Evolutionary conservation across 257 asterid genomes (phyloP), one percentile per base, ranked within the genome.

Genomic region (Penstemon newberryi): DNA sequence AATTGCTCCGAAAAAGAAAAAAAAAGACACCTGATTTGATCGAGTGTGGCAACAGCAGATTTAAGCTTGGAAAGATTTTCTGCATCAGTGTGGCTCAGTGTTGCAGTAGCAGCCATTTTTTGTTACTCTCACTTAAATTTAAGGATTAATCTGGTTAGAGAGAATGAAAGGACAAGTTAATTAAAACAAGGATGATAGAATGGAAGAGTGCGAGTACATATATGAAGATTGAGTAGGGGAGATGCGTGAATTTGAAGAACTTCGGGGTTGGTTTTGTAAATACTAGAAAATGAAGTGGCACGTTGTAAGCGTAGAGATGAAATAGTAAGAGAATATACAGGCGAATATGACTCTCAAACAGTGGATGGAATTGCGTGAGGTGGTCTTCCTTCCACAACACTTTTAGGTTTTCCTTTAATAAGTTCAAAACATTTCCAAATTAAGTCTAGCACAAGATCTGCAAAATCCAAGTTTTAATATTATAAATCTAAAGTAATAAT

Each of bases 51-150:
- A 39, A 83, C 85, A 12, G 91, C 83, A 15, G 93, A 81, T 75
- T 86, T 83, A 66, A 92, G 95, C 65, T 79, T 79, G 45, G 80
- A 19, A 70, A 92, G 80, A 83, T 86, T 90, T 71, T 88, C 84
- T 12, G 93, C 72, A 77, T 87, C 94, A 11, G 86, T 75, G 4
- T 81, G 60, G 69, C 75, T 85, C 46, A 89, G 55, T 6, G 81
- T 60, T 55, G 75, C 77, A 4, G 87, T 60, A 40, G 89, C 83
- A 84, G 80, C 66, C 70, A 80, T 73, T 13, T 51, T 42, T 33
- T 52, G 13, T 6, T 50, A 56, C n/a, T 50, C 56, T 66, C 54
- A 62, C 43, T 56, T 60, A 38, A 71, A 70, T 11, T 45, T 42
- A 61, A 59, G 75, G 83, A 85, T 86, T 82, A 62, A 59, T 61